phyloP scores from a whole-genome alignment of 345 rosid species.

The Gossypium stocksii region DNA sequence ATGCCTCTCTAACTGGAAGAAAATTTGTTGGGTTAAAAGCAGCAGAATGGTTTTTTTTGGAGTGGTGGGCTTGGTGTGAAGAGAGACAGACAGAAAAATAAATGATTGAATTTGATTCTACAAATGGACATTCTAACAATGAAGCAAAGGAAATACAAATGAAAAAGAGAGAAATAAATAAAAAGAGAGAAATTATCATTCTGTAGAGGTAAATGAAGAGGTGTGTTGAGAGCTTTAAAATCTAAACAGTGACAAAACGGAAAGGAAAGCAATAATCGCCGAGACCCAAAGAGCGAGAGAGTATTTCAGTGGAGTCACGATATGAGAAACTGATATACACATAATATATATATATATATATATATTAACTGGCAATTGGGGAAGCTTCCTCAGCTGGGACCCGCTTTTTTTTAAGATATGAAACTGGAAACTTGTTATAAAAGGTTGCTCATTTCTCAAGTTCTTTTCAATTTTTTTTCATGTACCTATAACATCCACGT shows the following conservation, averaged over 20 bases:
- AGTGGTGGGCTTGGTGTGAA: too few species aligned
- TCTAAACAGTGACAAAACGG: background rate
- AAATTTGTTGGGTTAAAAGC: background rate
- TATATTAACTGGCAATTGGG: background rate
- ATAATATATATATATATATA: background rate
- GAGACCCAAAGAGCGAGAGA: background rate
- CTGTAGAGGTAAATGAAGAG: background rate
- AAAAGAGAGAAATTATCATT: background rate
- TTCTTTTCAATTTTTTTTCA: background rate
- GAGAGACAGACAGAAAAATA: too few species aligned
- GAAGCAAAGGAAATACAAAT: background rate
- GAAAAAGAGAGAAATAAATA: background rate
- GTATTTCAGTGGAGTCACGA: background rate
- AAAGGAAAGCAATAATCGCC: background rate
- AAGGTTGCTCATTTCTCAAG: background rate
- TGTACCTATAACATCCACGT: too few species aligned
- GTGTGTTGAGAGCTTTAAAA: background rate
- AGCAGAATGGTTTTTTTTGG: too few species aligned
- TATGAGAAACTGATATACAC: background rate
- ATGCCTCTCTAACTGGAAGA: background rate
- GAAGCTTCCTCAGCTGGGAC: conserved; percentile 1
- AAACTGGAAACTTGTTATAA: background rate
- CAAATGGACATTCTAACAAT: background rate
- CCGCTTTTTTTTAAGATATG: background rate
- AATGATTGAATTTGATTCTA: background rate